phyloP scores from a whole-genome alignment of 2,329 filamentous ascomycete species.

The Magnaporthiopsis rhizophila region DNA sequence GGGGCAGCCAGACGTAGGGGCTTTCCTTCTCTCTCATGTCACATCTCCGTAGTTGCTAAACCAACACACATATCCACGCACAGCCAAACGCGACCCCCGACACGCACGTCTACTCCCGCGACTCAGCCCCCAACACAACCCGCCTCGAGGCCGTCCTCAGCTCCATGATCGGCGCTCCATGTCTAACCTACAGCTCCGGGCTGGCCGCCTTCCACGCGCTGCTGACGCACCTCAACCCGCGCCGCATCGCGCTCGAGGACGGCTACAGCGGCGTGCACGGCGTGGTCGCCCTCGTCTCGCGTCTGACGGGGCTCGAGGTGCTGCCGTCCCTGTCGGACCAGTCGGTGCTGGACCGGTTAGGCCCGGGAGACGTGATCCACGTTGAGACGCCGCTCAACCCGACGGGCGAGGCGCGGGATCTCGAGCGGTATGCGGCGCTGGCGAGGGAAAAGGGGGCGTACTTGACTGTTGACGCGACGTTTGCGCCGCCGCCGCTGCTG shows the following conservation, averaged over 20 bases:
- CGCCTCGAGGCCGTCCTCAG: slow-evolving; percentile 80
- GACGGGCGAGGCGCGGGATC: slow-evolving; percentile 69
- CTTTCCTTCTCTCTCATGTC: neutral
- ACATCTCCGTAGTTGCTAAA: slow-evolving; percentile 16
- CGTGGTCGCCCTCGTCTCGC: slow-evolving; percentile 64
- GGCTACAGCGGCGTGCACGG: slow-evolving; percentile 95
- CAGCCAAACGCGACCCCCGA: slow-evolving; percentile 43
- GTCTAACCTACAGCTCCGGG: slow-evolving; percentile 75
- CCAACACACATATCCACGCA: neutral
- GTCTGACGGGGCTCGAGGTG: slow-evolving; percentile 66
- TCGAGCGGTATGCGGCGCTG: slow-evolving; percentile 61
- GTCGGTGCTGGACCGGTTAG: slow-evolving; percentile 50
- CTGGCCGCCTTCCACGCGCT: slow-evolving; percentile 84
- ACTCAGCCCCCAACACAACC: slow-evolving; percentile 69
- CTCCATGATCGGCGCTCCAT: slow-evolving; percentile 60
- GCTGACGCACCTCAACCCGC: slow-evolving; percentile 75
- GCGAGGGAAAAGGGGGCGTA: slow-evolving; percentile 67
- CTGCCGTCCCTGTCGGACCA: slow-evolving; percentile 52
- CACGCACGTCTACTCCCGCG: slow-evolving; percentile 76
- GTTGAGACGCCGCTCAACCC: slow-evolving; percentile 94
- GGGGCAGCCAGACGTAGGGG: slow-evolving; percentile 48
- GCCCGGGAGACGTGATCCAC: slow-evolving; percentile 76
- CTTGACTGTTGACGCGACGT: slow-evolving; percentile 82
- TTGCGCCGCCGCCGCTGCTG: slow-evolving; percentile 81
- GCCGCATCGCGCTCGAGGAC: slow-evolving; percentile 68